A percentile compares a stretch with the other conserved stretches of the same genome.
These are phyloP conservation scores for Fagus crenata DNA, from an alignment of 306 rosid genomes.

Conservation along the genomic window DNA sequence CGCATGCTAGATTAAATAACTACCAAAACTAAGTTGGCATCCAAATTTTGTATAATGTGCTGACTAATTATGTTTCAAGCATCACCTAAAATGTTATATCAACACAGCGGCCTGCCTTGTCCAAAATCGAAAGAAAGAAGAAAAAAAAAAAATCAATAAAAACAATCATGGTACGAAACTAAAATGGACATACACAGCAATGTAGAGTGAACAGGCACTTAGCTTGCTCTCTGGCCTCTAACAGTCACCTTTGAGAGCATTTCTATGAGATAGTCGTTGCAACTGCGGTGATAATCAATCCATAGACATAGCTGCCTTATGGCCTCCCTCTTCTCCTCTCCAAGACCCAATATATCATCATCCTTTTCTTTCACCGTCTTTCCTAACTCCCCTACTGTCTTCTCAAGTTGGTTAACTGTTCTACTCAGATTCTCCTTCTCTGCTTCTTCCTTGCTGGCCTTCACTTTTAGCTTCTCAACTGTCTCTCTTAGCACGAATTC, in stretches of 20 bases:
- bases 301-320: constrained; percentile 89
- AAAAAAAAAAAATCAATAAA: constrained; percentile 32
- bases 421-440: constrained; percentile 61
- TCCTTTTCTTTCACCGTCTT: constrained; percentile 68
- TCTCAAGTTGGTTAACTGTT: constrained; percentile 55
- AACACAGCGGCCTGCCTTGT: constrained; percentile 5
- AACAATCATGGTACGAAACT: constrained; percentile 24
- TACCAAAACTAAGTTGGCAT: neutral
- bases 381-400: constrained; percentile 62
- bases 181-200: constrained; percentile 26
- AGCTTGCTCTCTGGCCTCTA: constrained; percentile 61
- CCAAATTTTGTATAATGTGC: constrained; percentile 21
- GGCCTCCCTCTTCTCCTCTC: constrained; percentile 94
- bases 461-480: constrained; percentile 53
- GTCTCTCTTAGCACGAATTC: constrained; percentile 40
- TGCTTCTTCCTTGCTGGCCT: constrained; percentile 52
- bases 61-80: neutral
- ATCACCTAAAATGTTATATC: constrained; percentile 15
- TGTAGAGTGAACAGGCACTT: constrained; percentile 19
- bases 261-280: constrained; percentile 72
- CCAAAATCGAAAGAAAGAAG: neutral
- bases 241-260: constrained; percentile 48
- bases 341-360: constrained; percentile 53
- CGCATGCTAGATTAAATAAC: neutral
- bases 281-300: constrained; percentile 85